Percentiles rank a stretch among this genome's conserved stretches.
Evolutionary conservation across 1,284 basidiomycete species (phyloP).

Genomic region (Cryptococcus sp.): DNA sequence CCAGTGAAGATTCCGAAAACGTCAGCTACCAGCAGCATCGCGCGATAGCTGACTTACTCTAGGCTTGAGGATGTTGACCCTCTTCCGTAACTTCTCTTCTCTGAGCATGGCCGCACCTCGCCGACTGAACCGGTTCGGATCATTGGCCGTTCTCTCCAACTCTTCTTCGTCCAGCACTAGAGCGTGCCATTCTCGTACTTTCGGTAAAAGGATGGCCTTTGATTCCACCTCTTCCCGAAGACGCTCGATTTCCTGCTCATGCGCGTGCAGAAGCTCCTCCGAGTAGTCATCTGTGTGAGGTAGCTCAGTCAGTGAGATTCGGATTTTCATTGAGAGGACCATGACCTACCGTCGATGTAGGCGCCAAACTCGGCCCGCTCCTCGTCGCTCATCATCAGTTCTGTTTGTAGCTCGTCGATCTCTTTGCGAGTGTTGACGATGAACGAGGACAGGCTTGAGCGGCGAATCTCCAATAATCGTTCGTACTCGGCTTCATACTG

Average conservation of each 20-base stretch:
- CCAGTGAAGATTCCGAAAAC: background rate
- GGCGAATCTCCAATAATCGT: constrained; percentile 84
- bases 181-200: constrained; percentile 84
- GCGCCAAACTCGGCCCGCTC: constrained; percentile 79
- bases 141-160: constrained; percentile 60
- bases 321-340: constrained; percentile 10
- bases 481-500: constrained; percentile 86
- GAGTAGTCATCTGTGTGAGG: constrained; percentile 72
- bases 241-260: constrained; percentile 82
- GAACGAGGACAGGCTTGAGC: constrained; percentile 83
- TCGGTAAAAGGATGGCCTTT: constrained; percentile 74
- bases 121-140: constrained; percentile 51
- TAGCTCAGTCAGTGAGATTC: background rate
- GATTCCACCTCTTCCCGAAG: constrained; percentile 76
- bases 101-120: constrained; percentile 74
- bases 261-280: constrained; percentile 81
- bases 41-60: constrained; percentile 61
- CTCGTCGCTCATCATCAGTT: constrained; percentile 78
- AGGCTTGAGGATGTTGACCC: constrained; percentile 92
- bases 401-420: constrained; percentile 80
- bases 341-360: constrained; percentile 71
- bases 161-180: constrained; percentile 91
- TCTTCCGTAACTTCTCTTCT: constrained; percentile 97
- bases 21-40: background rate
- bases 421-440: constrained; percentile 79